phyloP scores from a whole-genome alignment of 306 rosid genomes.

The Quercus variabilis region DNA sequence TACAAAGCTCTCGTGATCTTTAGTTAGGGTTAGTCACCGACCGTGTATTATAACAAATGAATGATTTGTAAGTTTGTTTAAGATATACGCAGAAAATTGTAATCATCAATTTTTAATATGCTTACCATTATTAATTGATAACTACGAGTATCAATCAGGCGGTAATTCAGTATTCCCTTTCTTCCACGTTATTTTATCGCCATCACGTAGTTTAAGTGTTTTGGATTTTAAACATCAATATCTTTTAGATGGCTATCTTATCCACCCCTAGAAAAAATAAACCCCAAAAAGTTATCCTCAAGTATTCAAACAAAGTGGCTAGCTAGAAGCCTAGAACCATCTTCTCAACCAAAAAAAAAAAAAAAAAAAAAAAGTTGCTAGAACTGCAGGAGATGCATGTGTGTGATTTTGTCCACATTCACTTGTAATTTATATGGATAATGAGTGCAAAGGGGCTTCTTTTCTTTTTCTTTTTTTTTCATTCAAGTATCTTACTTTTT shows the following conservation, averaged over 20 bases:
- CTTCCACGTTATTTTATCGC: background rate
- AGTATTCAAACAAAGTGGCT: too few species aligned
- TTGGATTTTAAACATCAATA: background rate
- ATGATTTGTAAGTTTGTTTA: background rate
- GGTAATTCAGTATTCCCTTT: background rate
- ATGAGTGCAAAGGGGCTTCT: background rate
- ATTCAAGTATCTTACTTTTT: background rate
- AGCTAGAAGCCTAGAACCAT: too few species aligned
- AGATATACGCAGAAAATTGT: background rate
- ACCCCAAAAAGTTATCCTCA: too few species aligned
- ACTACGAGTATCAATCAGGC: background rate
- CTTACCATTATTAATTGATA: background rate
- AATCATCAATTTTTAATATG: background rate
- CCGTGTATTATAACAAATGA: constrained; percentile 17
- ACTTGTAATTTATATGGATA: background rate
- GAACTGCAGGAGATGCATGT: background rate
- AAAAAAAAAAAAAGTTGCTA: too few species aligned
- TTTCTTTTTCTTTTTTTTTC: background rate
- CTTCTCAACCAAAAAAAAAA: too few species aligned
- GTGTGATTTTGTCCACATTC: background rate
- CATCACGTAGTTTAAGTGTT: background rate
- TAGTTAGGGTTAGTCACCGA: constrained; percentile 66
- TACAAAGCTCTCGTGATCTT: constrained; percentile 32
- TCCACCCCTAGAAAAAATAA: too few species aligned
- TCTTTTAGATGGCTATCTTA: too few species aligned